phyloP scores from a whole-genome alignment of 140 eudicot genomes.

The Ambrosia hybrid region DNA sequence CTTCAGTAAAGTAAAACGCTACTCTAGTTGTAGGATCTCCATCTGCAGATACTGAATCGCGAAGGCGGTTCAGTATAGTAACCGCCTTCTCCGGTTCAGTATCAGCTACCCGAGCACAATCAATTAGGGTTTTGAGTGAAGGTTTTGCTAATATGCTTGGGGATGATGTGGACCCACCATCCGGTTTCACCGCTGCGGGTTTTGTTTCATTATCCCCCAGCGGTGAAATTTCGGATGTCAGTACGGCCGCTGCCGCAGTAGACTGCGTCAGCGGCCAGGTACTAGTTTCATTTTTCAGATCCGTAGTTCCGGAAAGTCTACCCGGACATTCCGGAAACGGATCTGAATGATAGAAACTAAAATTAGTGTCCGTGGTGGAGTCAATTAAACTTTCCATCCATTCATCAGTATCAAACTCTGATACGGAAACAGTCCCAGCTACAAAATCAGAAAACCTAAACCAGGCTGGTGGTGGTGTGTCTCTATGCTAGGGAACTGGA shows the following conservation, averaged over 20 bases:
- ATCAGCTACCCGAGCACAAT: conserved; percentile 55
- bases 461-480: conserved; percentile 49
- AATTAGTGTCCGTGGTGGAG: conserved; percentile 59
- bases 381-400: conserved; percentile 98
- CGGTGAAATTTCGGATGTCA: not conserved
- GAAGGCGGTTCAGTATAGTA: conserved; percentile 44
- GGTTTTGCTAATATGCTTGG: conserved; percentile 49
- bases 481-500: conserved; percentile 55
- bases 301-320: conserved; percentile 54
- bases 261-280: conserved; percentile 33
- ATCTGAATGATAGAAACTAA: conserved; percentile 53
- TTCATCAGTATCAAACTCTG: conserved; percentile 93
- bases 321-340: conserved; percentile 60
- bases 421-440: conserved; percentile 52
- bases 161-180: conserved; percentile 33
- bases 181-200: conserved; percentile 16
- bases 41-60: conserved; percentile 46
- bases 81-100: conserved; percentile 48
- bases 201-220: conserved; percentile 35
- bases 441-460: conserved; percentile 73
- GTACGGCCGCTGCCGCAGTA: conserved; percentile 13
- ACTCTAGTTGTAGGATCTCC: conserved; percentile 85
- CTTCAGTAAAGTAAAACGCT: conserved; percentile 71
- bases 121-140: conserved; percentile 47
- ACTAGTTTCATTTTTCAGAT: conserved; percentile 48